A percentile compares a stretch with the other conserved stretches of the same genome.
These are phyloP conservation scores for Lactarius deliciosus DNA, from an alignment of 768 basidiomycete species.

Conservation along the genomic window DNA sequence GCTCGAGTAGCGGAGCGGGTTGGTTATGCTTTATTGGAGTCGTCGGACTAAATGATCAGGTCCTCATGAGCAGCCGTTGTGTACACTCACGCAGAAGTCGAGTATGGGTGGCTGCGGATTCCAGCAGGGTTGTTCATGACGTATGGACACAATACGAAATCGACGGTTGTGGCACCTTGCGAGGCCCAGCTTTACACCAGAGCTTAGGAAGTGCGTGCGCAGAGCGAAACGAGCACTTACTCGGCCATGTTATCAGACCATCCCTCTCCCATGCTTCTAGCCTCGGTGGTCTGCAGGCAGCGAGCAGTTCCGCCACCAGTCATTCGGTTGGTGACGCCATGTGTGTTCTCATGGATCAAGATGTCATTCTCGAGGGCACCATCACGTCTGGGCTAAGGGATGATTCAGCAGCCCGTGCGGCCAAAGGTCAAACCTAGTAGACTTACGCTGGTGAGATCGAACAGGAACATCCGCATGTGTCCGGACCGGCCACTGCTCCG, in stretches of 20 bases:
- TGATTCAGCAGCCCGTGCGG: too few species aligned
- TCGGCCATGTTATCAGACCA: constrained; percentile 52
- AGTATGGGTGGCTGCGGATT: constrained; percentile 59
- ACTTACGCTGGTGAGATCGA: constrained; percentile 34
- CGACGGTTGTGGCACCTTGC: constrained; percentile 38
- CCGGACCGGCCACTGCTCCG: constrained; percentile 39
- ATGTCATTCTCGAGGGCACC: constrained; percentile 64
- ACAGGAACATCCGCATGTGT: constrained; percentile 46
- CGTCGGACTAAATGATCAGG: constrained; percentile 8
- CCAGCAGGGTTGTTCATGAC: constrained; percentile 52
- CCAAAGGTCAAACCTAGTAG: constrained; percentile 20
- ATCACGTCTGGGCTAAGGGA: constrained; percentile 52
- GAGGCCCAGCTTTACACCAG: constrained; percentile 37
- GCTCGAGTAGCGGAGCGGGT: constrained; percentile 47
- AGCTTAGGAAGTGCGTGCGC: constrained; percentile 12
- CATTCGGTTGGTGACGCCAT: constrained; percentile 41
- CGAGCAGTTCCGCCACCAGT: constrained; percentile 55
- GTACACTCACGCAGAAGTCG: constrained; percentile 46
- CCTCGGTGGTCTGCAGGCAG: constrained; percentile 62
- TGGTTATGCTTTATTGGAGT: constrained; percentile 31
- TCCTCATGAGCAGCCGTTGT: constrained; percentile 30
- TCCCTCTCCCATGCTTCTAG: constrained; percentile 71
- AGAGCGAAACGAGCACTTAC: constrained; percentile 10
- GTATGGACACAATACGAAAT: constrained; percentile 49
- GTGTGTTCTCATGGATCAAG: constrained; percentile 48